Percentiles rank a stretch among this genome's conserved stretches.
Evolutionary conservation across 352 stramenopile species (phyloP).

Genomic region (Globisporangium emineosum): DNA sequence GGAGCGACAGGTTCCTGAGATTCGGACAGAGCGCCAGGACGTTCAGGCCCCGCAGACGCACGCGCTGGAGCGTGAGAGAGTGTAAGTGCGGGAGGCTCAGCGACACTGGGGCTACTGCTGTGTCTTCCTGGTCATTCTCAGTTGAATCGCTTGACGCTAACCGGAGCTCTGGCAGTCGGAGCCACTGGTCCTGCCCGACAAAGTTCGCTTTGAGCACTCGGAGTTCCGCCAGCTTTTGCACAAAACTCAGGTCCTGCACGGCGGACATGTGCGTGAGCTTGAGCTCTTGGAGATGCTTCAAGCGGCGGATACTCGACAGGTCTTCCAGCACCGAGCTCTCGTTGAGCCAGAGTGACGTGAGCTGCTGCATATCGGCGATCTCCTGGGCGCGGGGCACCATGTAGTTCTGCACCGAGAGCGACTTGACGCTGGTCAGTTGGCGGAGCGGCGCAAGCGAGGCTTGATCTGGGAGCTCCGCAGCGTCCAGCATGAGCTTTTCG

Average conservation of each 20-base stretch:
- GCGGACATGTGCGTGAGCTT: not conserved
- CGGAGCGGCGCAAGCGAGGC: not conserved
- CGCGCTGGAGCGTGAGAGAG: not conserved
- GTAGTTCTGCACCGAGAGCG: constrained; percentile 2
- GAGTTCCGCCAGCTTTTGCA: not conserved
- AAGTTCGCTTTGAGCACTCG: constrained; percentile 1
- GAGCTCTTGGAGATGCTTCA: not conserved
- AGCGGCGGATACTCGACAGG: not conserved
- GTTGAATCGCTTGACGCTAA: not conserved
- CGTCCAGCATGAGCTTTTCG: not conserved
- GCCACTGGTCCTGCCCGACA: constrained; percentile 1
- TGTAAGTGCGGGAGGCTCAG: not conserved
- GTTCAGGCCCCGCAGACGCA: not conserved
- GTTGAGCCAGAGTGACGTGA: constrained; percentile 3
- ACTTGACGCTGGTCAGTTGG: not conserved
- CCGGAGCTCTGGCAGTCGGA: not conserved
- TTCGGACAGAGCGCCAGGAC: not conserved
- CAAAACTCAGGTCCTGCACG: not conserved
- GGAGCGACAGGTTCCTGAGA: not conserved
- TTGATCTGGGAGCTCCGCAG: not conserved
- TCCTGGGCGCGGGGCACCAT: not conserved
- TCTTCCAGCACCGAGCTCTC: not conserved
- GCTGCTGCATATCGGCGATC: not conserved
- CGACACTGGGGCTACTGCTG: not conserved
- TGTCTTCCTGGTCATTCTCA: not conserved